Evolutionary conservation across 495 filamentous ascomycete species (phyloP), one percentile per base, ranked within the genome.

Genomic region (Xylaria flabelliformis): DNA sequence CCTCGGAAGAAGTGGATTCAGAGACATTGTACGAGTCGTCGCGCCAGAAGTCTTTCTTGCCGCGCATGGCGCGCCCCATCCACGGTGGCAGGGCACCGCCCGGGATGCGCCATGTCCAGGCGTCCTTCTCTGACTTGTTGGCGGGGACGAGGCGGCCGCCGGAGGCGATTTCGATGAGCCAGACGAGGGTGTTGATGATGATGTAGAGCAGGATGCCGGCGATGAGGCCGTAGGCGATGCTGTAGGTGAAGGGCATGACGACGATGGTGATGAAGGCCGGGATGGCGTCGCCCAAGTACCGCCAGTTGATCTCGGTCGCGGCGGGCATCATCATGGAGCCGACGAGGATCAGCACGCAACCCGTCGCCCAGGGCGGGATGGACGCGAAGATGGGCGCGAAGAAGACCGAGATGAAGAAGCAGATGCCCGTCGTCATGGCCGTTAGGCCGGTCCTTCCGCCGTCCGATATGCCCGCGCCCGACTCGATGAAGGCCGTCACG

Each of bases 331-430:
- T 95, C 85, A 95, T 90, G 41, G 90, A 88, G 42, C 93, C 92
- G 66, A 95, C 91, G 44, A 95, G 87, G 73, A 95, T 87, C 24
- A 95, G 88, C 29, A 93, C 93, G 80, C 90, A 92, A 24, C 93
- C 93, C 4, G 93, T 95, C 1, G 93, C 93, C 92, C 92, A 95
- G 0, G 92, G 88, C 4, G 93, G 93, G 71, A 95, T 95, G 0
- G 90, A 92, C 17, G 93, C 92, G 78, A 95, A 95, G 71, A 95
- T 93, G 1, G 93, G 93, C 0, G 93, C 92, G 79, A 95, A 95
- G 86, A 95, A 95, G 44, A 95, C 88, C 46, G 91, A 86, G 77
- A 95, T 90, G 85, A 95, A 94, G 85, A 95, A 95, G 80, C 91
- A 92, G 64, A 94, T 41, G 36, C 93, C 93, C 0, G 93, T 90